Evolutionary conservation across 805 yeast species (phyloP), one percentile per base, ranked within the genome.

Genomic region (Scheffersomyces amazonensis): DNA sequence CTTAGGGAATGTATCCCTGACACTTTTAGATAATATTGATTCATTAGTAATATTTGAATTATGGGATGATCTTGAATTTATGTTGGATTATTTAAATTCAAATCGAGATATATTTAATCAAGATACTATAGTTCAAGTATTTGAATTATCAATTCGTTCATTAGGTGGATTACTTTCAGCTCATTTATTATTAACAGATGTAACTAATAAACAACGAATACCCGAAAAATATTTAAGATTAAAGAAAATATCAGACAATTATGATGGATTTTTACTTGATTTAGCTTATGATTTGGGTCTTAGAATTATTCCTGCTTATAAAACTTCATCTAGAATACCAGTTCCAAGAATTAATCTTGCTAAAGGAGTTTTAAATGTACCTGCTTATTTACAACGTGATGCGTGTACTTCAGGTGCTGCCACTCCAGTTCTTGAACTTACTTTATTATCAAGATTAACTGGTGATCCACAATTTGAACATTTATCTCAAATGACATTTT

Each of bases 401-500:
- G 89, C 89, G 5, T 89, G 96, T 54, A 76, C 89, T 0, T 84
- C 96, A 0, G 97, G 96, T 2, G 91, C 90, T 13, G 83, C 89
- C 0, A 80, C 90, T 1, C 86, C 95, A 2, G 72, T 88, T 43
- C 65, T 90, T 27, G 98, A 90, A 60, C 77, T 91, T 55, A 76
- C 90, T 0, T 60, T 90, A 27, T 64, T 90, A 20, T 86, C 95
- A 1, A 62, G 78, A 35, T 66, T 91, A 17, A 85, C 96, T 0
- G 83, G 84, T 3, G 91, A 90, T 54, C 68, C 76, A 2, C 69
- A 76, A 25, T 91, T 86, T 57, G 93, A 82, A 48, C 58, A 66
- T 5, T 70, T 74, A 1, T 73, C 93, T 1, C 72, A 76, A 39
- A 55, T 64, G 31, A 82, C 96, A 0, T 85, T 83, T 50, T 69